Percentiles rank a stretch among this genome's conserved stretches.
phyloP scores from a whole-genome alignment of 805 yeast genomes.

The Myxozyma mucilagina region DNA sequence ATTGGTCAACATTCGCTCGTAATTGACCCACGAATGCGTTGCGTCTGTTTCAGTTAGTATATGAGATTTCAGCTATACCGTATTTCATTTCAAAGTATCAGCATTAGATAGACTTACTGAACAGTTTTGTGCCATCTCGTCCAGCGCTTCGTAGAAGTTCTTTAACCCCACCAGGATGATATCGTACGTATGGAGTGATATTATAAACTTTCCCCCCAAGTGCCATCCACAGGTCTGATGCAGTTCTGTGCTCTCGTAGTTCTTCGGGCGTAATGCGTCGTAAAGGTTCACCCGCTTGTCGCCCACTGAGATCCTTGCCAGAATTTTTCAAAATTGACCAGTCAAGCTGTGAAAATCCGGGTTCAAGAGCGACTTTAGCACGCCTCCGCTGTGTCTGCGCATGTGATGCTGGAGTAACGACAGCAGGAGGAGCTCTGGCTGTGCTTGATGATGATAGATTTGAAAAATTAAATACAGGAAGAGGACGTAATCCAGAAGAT shows the following conservation, averaged over 20 bases:
- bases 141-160: conserved; percentile 82
- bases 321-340: conserved; percentile 68
- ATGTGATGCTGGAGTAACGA: neutral
- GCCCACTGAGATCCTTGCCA: conserved; percentile 50
- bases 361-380: conserved; percentile 62
- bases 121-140: conserved; percentile 72
- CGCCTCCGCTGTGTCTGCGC: conserved; percentile 36
- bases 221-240: conserved; percentile 83
- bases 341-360: conserved; percentile 84
- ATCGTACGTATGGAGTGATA: conserved; percentile 76
- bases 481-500: conserved; percentile 7
- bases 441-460: neutral
- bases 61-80: neutral
- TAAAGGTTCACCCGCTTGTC: conserved; percentile 18
- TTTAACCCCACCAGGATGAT: conserved; percentile 90
- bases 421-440: conserved; percentile 1
- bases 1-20: conserved; percentile 72
- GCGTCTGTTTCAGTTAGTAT: conserved; percentile 6
- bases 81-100: conserved; percentile 43
- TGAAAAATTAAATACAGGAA: conserved; percentile 16
- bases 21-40: conserved; percentile 75
- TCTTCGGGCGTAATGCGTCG: conserved; percentile 51
- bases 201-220: conserved; percentile 81
- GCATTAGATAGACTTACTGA: conserved; percentile 53
- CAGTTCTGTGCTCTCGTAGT: conserved; percentile 56